Conservation (phyloP, 345 rosid species). For the Murraya koenigii region DNA sequence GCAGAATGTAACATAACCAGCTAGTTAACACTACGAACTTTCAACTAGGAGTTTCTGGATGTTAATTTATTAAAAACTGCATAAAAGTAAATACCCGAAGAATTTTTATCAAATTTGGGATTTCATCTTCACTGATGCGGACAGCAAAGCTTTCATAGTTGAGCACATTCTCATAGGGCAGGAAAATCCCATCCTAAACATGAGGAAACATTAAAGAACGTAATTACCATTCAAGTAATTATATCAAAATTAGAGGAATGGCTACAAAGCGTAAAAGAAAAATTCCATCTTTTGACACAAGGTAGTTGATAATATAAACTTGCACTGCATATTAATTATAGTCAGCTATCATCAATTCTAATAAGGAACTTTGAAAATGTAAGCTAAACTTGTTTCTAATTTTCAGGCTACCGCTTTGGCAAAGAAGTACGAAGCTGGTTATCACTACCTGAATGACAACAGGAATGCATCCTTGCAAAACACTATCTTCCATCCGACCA, state of each 20-base stretch:
- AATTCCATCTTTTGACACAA: background rate
- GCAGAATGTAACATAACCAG: conserved; percentile 10
- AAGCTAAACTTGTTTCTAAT: background rate
- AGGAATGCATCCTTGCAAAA: conserved; percentile 96
- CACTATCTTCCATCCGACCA: conserved; percentile 98
- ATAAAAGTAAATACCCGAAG: conserved; percentile 59
- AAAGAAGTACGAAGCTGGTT: conserved; percentile 7
- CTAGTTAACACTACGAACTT: conserved; percentile 8
- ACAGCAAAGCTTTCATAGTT: conserved; percentile 94
- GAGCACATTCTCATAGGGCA: conserved; percentile 92
- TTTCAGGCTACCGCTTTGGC: background rate
- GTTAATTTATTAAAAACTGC: background rate
- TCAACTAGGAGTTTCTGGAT: conserved; percentile 1
- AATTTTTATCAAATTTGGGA: conserved; percentile 77
- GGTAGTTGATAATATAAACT: background rate
- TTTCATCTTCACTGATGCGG: conserved; percentile 77
- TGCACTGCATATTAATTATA: background rate
- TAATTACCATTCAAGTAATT: background rate
- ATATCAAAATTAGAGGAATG: background rate
- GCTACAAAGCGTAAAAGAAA: background rate
- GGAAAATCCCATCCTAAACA: conserved; percentile 84
- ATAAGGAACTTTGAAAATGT: background rate
- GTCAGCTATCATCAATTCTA: background rate
- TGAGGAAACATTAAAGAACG: conserved; percentile 12
- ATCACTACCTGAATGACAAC: conserved; percentile 82